phyloP scores from a whole-genome alignment of 768 basidiomycete species.

The Mycena belliarum region DNA sequence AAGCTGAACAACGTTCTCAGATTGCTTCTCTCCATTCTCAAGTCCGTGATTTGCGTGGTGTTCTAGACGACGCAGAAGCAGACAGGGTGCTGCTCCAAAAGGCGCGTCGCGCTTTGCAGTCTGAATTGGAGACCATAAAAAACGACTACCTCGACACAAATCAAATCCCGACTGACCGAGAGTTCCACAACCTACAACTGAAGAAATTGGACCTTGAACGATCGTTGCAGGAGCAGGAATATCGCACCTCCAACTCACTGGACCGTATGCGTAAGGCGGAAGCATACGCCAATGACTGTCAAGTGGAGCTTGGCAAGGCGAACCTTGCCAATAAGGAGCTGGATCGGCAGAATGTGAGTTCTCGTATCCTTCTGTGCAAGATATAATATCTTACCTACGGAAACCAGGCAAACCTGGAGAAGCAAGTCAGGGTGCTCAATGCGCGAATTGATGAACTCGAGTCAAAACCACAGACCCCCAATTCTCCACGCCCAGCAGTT shows the following conservation, averaged over 20 bases:
- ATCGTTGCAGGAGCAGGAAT: constrained; percentile 75
- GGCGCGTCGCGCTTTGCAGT: constrained; percentile 77
- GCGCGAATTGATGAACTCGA: constrained; percentile 82
- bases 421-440: constrained; percentile 82
- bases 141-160: constrained; percentile 69
- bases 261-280: constrained; percentile 86
- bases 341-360: constrained; percentile 71
- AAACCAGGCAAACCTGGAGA: constrained; percentile 75
- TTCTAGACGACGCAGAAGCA: constrained; percentile 84
- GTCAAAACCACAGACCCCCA: constrained; percentile 69
- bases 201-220: constrained; percentile 83
- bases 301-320: constrained; percentile 72
- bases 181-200: constrained; percentile 72
- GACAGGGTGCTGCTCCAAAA: constrained; percentile 79
- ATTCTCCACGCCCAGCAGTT: constrained; percentile 56
- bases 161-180: constrained; percentile 70
- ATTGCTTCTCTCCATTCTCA: constrained; percentile 84
- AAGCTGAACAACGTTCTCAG: constrained; percentile 81
- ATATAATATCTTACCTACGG: constrained; percentile 2
- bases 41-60: constrained; percentile 78
- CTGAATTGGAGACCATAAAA: constrained; percentile 80
- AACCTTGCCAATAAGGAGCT: constrained; percentile 81
- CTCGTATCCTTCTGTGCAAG: neutral
- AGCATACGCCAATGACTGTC: constrained; percentile 69
- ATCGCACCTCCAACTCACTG: constrained; percentile 68